Base-by-base conservation (phyloP, 108 stramenopile species). In the Heterococcus sp. region DNA sequence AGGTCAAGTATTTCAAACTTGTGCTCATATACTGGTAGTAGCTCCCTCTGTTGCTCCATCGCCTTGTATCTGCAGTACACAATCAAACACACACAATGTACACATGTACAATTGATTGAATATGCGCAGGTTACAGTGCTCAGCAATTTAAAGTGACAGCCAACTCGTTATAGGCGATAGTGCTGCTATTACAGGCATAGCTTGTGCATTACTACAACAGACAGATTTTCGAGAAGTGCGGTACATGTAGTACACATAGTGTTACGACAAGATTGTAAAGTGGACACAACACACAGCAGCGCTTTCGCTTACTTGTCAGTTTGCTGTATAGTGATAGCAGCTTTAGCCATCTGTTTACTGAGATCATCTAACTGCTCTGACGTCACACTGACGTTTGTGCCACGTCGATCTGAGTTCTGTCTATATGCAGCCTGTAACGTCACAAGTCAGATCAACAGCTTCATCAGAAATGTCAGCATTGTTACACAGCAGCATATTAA, bases 1-100 rank as follows among this genome's bases (percentile, higher is more conserved):
- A 66, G 40, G 28, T 71, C 29, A 29, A 71, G 39, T 36, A 78
- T 32, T 5, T 78, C 77, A 35, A 65, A 58, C 30, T 70, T 27
- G 33, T 38, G 66, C 1, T 27, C 14, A 35, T 71, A 71, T 8
- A 66, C 77, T 26, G 77, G 77, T 5, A 78, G 69, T 3, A 8
- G 37, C 32, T 58, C 70, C 26, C 77, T 38, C 34, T 78, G 77
- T 28, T n/a, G 39, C 77, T 71, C 71, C 69, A 78, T 78, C 77
- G 70, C 33, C 46, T 58, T 8, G 46, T 58, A 21, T 21, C 46
- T 58, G 46, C 46, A 21, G 21, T 14, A 58, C 46, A 8, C 8
- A 8, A 58, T 8, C 8, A 8, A 8, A 58, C 8, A 21, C 8
- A 58, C 46, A 58, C 14, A 8, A 58, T 58, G 21, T 58, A 14